phyloP scores from a whole-genome alignment of 2,329 filamentous ascomycete genomes.

The Nannizziopsis barbatae region DNA sequence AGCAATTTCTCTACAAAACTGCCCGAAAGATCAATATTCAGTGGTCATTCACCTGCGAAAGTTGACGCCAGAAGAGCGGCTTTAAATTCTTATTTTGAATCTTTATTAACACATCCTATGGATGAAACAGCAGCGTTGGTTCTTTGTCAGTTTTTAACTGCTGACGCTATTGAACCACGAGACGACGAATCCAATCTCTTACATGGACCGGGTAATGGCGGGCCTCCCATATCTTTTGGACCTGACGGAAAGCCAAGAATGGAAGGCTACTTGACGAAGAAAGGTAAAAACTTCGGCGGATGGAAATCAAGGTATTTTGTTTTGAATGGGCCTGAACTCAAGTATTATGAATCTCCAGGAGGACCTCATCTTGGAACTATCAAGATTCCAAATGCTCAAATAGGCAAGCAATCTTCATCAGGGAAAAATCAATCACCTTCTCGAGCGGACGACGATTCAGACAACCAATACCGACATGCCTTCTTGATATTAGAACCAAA shows the following conservation, averaged over 20 bases:
- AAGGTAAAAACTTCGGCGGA: slow-evolving; percentile 95
- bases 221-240: slow-evolving; percentile 34
- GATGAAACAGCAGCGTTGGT: slow-evolving; percentile 65
- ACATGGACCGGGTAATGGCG: slow-evolving; percentile 28
- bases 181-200: slow-evolving; percentile 44
- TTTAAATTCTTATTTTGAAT: slow-evolving; percentile 75
- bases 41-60: slow-evolving; percentile 83
- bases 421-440: slow-evolving; percentile 49
- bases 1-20: slow-evolving; percentile 56
- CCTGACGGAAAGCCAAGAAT: slow-evolving; percentile 59
- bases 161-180: slow-evolving; percentile 47
- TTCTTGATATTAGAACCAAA: slow-evolving; percentile 94
- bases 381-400: slow-evolving; percentile 80
- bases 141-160: slow-evolving; percentile 76
- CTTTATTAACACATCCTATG: slow-evolving; percentile 69
- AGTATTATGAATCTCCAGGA: slow-evolving; percentile 84
- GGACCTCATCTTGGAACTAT: slow-evolving; percentile 87
- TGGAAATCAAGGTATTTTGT: slow-evolving; percentile 82
- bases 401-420: slow-evolving; percentile 74
- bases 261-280: slow-evolving; percentile 88
- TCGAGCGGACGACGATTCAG: slow-evolving; percentile 56
- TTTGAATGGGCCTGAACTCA: slow-evolving; percentile 59
- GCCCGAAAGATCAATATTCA: slow-evolving; percentile 78
- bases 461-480: slow-evolving; percentile 92
- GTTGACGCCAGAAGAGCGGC: slow-evolving; percentile 75